Base-by-base conservation (phyloP, 2,329 filamentous ascomycete genomes). In the Sarocladium kiliense region DNA sequence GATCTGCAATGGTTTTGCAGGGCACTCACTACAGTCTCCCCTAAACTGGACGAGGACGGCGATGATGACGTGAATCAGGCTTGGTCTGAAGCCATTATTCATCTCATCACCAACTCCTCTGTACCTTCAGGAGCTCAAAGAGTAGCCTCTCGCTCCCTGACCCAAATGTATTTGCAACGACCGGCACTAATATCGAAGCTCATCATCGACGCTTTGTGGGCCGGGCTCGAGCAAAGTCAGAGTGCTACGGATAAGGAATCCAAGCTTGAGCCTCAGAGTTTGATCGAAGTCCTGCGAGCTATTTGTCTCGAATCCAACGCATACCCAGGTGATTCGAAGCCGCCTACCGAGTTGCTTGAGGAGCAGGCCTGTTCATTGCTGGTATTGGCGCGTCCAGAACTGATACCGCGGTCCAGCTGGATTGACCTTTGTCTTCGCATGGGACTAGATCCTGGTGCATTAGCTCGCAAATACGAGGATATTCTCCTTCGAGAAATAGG, bases 21-120 rank as follows among this genome's bases (percentile, higher is more conserved):
- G 60, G 87, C 91, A 27, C 74, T 97, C 50, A 74, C 80, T 16
- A 80, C 85, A 25, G 72, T 87, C 16, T 79, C 85, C 16, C 67
- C 76, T 16, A 74, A 77, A 18, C 68, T 91, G 2, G 71, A 74
- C 12, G 74, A 80, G 26, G 72, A 77, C 12, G 67, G 74, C 3
- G 63, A 68, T 6, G 72, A 74, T 14, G 72, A 80, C 10, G 74
- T 81, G n/a, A 78, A 79, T 58, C 71, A 82, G 54, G 83, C 86
- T 16, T 99, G 93, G 94, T 86, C 89, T 14, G 89, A 96, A 63
- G 86, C 88, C 2, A 82, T 93, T 57, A 85, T 97, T n/a, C 95
- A 88, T 67, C 74, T 89, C 16, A 81, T 93, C 45, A 85, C 85
- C 45, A 84, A 86, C 1, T 73, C 82, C 14, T 75, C 69, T 12